Conservation (phyloP, 352 stramenopile species). For the Globisporangium parvum region DNA sequence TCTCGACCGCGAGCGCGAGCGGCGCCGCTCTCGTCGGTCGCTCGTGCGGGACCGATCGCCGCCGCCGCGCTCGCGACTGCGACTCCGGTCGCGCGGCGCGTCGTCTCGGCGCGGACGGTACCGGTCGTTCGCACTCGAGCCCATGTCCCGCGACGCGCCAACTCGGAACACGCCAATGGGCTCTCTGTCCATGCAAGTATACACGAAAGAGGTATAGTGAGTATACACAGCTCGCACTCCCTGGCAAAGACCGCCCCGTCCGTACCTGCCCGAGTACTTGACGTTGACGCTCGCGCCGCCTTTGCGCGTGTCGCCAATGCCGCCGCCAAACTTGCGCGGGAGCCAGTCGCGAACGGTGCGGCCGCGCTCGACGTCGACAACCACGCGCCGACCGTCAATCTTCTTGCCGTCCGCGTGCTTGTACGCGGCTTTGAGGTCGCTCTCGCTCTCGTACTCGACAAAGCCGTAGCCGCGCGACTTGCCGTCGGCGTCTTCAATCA, state of each 20-base stretch:
- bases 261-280: slow-evolving; percentile 79
- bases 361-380: slow-evolving; percentile 97
- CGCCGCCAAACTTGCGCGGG: slow-evolving; percentile 91
- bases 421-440: slow-evolving; percentile 95
- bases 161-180: slow-evolving; percentile 18
- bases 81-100: slow-evolving; percentile 15
- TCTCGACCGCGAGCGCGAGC: slow-evolving; percentile 33
- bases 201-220: neutral
- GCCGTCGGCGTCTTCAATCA: slow-evolving; percentile 84
- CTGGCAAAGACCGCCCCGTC: neutral
- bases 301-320: slow-evolving; percentile 88
- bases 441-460: slow-evolving; percentile 98
- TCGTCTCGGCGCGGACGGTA: slow-evolving; percentile 20
- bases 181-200: slow-evolving; percentile 6
- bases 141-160: slow-evolving; percentile 24
- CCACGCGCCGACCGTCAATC: slow-evolving; percentile 94
- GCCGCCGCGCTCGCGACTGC: slow-evolving; percentile 35
- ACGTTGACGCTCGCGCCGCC: slow-evolving; percentile 74
- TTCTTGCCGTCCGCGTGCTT: slow-evolving; percentile 93
- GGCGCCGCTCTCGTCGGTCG: slow-evolving; percentile 22
- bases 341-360: slow-evolving; percentile 96
- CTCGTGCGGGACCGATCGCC: slow-evolving; percentile 18
- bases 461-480: slow-evolving; percentile 96
- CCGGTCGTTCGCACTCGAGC: slow-evolving; percentile 22
- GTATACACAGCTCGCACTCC: neutral